Conservation (phyloP, 495 filamentous ascomycete species). For the Astrocystis sublimbata region DNA sequence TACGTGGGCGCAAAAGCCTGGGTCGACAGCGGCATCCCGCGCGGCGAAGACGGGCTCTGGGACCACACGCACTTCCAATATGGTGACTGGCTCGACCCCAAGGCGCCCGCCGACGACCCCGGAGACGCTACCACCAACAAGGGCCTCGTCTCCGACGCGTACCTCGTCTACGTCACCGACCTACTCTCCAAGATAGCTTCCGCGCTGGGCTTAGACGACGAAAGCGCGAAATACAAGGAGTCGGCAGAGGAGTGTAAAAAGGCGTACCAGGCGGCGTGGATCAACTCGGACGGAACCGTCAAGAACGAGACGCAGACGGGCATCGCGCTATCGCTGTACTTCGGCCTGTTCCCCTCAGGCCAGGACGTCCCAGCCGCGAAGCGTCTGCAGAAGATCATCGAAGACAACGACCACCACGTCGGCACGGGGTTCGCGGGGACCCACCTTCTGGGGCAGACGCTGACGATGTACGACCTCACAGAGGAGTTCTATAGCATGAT, state of each 20-base stretch:
- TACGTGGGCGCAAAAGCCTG: slow-evolving; percentile 48
- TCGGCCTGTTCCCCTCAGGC: slow-evolving; percentile 39
- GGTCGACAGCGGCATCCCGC: slow-evolving; percentile 49
- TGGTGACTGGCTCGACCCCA: slow-evolving; percentile 58
- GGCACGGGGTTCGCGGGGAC: slow-evolving; percentile 59
- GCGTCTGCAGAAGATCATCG: slow-evolving; percentile 42
- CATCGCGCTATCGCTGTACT: slow-evolving; percentile 45
- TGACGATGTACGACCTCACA: slow-evolving; percentile 39
- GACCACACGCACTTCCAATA: slow-evolving; percentile 41
- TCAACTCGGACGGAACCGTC: slow-evolving; percentile 39
- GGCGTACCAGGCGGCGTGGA: slow-evolving; percentile 46
- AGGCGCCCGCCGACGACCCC: slow-evolving; percentile 44
- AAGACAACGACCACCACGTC: slow-evolving; percentile 44
- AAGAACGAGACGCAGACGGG: slow-evolving; percentile 53
- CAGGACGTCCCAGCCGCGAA: slow-evolving; percentile 30
- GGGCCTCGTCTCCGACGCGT: slow-evolving; percentile 52
- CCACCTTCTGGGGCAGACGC: slow-evolving; percentile 46
- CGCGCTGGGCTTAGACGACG: slow-evolving; percentile 34
- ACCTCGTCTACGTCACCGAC: slow-evolving; percentile 50
- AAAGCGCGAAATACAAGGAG: slow-evolving; percentile 29
- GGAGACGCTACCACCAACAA: slow-evolving; percentile 42
- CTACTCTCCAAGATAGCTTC: slow-evolving; percentile 32
- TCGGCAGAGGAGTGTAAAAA: slow-evolving; percentile 32
- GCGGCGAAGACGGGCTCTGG: slow-evolving; percentile 45
- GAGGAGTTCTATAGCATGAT: slow-evolving; percentile 38